Base-by-base conservation (phyloP, 2,329 filamentous ascomycete species). In the Beauveria bassiana region DNA sequence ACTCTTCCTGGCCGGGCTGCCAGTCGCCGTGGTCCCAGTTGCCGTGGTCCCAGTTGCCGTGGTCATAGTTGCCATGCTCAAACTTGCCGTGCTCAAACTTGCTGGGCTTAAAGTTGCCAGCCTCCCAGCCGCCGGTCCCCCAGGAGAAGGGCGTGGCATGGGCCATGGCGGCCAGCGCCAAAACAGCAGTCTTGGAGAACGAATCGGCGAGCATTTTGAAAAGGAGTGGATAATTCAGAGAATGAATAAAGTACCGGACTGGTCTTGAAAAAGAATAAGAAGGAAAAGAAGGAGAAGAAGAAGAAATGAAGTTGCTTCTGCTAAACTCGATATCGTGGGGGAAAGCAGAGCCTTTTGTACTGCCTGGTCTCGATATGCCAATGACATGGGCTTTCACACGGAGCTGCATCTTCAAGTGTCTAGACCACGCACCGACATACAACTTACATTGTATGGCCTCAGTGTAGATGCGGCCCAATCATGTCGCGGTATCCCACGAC, bases 161-260 rank as follows among this genome's bases (percentile, higher is more conserved):
- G 12, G 22, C 51, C n/a, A 28, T 16, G 18, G 50, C 51, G n/a
- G 51, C 59, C 16, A 61, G 51, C 22, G 42, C 59, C 59, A 61
- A 43, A 28, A 61, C 26, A 45, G 50, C 51, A 42, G 50, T 31
- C 50, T 61, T 61, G 50, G 43, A 47, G 43, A 61, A 49, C 9
- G 26, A 20, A 31, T 54, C n/a, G 51, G 34, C 3, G 7, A 40
- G 43, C 59, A 61, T 61, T 31, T 14, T 55, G 24, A 54, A 54
- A 20, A n/a, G 38, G 31, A 28, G 3, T 38, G 12, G 7, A 9
- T 22, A 40, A 10, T 14, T 14, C 14, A 50, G 14, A 28, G 26
- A 22, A 20, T 38, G n/a, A 20, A 16, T 7, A 26, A 26, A 38
- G 34, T 38, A 38, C 34, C 34, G 12, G 34, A 38, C 12, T 38